These are phyloP conservation scores for Candida namnaoensis DNA, from an alignment of 805 yeast species.

Conservation along the genomic window DNA sequence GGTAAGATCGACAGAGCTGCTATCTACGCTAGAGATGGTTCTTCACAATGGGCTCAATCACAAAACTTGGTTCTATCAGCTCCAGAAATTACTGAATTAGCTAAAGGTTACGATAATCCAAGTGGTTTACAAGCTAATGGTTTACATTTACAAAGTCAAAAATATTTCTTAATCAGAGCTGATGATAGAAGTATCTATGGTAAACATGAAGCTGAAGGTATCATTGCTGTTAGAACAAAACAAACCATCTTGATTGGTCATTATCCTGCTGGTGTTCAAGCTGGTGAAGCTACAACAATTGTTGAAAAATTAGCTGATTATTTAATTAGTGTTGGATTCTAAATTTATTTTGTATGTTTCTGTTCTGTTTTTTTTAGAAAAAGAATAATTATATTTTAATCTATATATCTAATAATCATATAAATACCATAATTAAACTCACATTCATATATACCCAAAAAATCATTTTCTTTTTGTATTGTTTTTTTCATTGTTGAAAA, in stretches of 20 bases:
- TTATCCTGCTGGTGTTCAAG: slow-evolving; percentile 82
- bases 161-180: slow-evolving; percentile 82
- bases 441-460: too few species aligned
- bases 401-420: too few species aligned
- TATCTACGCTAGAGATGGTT: slow-evolving; percentile 90
- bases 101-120: slow-evolving; percentile 75
- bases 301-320: slow-evolving; percentile 96
- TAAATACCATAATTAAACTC: too few species aligned
- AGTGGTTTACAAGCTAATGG: slow-evolving; percentile 77
- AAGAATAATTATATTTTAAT: too few species aligned
- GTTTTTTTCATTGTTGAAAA: background rate
- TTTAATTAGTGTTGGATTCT: slow-evolving; percentile 80
- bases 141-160: slow-evolving; percentile 74
- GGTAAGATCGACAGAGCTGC: slow-evolving; percentile 90
- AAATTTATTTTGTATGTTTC: slow-evolving; percentile 7
- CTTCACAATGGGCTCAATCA: slow-evolving; percentile 87
- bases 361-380: background rate
- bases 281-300: slow-evolving; percentile 91
- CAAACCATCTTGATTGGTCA: slow-evolving; percentile 93
- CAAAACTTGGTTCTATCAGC: slow-evolving; percentile 56
- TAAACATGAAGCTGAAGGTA: slow-evolving; percentile 82
- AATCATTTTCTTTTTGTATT: background rate
- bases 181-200: slow-evolving; percentile 94
- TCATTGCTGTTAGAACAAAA: slow-evolving; percentile 84
- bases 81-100: slow-evolving; percentile 66